Evolutionary conservation across 306 rosid genomes (phyloP).

Genomic region (Vachellia pachyceras): DNA sequence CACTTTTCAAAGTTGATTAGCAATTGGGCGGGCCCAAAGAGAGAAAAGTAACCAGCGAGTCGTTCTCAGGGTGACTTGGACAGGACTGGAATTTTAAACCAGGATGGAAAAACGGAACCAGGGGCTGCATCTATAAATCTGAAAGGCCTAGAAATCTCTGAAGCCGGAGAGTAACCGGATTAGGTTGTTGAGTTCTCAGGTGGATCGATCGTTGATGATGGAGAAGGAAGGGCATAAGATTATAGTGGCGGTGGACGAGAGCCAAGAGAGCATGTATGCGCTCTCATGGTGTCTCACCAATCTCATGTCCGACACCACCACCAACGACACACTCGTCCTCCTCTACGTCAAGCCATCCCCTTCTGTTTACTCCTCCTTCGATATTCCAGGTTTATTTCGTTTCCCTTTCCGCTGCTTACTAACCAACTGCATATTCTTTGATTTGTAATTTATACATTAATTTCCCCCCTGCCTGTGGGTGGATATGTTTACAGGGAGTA

Average conservation of each 20-base stretch:
- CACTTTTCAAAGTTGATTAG: not conserved
- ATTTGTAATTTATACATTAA: not conserved
- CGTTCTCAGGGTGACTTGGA: not conserved
- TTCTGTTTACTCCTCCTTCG: slow-evolving; percentile 47
- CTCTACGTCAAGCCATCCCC: slow-evolving; percentile 85
- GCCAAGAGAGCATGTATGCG: slow-evolving; percentile 80
- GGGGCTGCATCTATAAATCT: slow-evolving; percentile 7
- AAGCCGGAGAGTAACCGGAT: not conserved
- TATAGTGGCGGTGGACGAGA: slow-evolving; percentile 84
- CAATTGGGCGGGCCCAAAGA: not conserved
- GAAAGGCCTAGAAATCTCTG: slow-evolving; percentile 30
- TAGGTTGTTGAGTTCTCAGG: not conserved
- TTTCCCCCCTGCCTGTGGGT: not conserved
- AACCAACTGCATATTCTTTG: not conserved
- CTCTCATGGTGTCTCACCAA: slow-evolving; percentile 72
- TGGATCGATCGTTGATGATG: slow-evolving; percentile 16
- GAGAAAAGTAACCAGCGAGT: not conserved
- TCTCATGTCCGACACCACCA: slow-evolving; percentile 49
- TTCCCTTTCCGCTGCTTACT: not conserved
- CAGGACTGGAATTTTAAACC: slow-evolving; percentile 8
- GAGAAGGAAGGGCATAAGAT: slow-evolving; percentile 46
- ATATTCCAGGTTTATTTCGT: slow-evolving; percentile 56
- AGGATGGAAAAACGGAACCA: not conserved
- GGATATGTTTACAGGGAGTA: slow-evolving; percentile 43
- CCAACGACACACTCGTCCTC: slow-evolving; percentile 52